A percentile compares a stretch with the other conserved stretches of the same genome.
Evolutionary conservation across 2,329 filamentous ascomycete genomes (phyloP).

Genomic region (Blumeriella jaapii): DNA sequence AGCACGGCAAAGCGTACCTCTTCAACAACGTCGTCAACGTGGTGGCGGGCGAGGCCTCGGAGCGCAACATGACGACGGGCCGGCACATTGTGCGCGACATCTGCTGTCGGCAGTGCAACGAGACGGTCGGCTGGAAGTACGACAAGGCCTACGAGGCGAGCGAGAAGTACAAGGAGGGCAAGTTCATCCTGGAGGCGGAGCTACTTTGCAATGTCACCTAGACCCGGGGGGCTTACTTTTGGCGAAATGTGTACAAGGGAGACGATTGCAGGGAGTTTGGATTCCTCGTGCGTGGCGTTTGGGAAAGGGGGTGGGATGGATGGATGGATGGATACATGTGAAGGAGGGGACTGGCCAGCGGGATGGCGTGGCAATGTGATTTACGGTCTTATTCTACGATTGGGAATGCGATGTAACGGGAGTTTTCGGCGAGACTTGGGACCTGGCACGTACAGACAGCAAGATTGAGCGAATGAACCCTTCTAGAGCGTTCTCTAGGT

Average conservation of each 20-base stretch:
- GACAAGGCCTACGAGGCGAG: conserved; percentile 86
- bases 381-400: too few relatives aligned
- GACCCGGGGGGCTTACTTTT: too few relatives aligned
- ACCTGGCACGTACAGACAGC: too few relatives aligned
- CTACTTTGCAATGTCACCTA: conserved; percentile 66
- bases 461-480: too few relatives aligned
- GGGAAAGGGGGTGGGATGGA: too few relatives aligned
- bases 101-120: conserved; percentile 77
- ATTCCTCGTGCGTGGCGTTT: conserved; percentile 43
- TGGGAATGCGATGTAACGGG: too few relatives aligned
- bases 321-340: too few relatives aligned
- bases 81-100: conserved; percentile 92
- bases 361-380: too few relatives aligned
- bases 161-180: conserved; percentile 99
- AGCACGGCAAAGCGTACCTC: conserved; percentile 95
- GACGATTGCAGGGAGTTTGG: background rate
- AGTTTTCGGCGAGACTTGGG: too few relatives aligned
- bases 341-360: too few relatives aligned
- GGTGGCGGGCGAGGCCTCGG: conserved; percentile 68
- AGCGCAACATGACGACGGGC: conserved; percentile 97
- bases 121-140: conserved; percentile 96
- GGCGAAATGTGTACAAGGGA: background rate
- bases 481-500: too few relatives aligned
- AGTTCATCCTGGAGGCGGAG: conserved; percentile 92
- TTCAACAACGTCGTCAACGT: conserved; percentile 94